Conservation (phyloP, 2,329 filamentous ascomycete genomes). For the Aquanectria penicillioides region DNA sequence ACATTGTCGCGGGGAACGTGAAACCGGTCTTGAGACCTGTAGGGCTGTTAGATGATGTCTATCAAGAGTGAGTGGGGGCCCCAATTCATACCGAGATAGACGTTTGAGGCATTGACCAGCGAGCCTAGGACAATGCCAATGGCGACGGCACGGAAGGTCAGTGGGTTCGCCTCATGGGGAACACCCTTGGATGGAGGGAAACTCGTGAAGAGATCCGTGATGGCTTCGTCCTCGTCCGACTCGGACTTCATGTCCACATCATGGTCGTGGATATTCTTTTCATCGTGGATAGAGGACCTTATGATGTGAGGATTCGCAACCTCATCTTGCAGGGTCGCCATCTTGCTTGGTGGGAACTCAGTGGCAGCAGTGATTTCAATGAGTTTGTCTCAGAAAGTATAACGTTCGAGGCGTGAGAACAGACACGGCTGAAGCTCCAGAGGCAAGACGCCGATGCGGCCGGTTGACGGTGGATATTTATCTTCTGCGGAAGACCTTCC, state of each 20-base stretch:
- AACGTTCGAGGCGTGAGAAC: too few relatives aligned
- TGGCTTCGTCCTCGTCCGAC: conserved; percentile 40
- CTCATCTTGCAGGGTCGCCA: too few relatives aligned
- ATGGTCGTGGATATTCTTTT: conserved; percentile 38
- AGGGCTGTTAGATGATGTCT: conserved; percentile 13
- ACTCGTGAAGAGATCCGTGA: conserved; percentile 51
- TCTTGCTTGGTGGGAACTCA: too few relatives aligned
- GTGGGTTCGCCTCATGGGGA: conserved; percentile 57
- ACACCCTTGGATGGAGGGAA: conserved; percentile 54
- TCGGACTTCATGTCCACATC: conserved; percentile 43
- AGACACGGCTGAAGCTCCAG: conserved; percentile 2
- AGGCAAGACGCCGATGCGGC: background rate
- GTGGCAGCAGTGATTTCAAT: too few relatives aligned
- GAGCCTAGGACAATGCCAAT: conserved; percentile 66
- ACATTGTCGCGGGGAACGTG: conserved; percentile 59
- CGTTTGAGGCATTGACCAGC: conserved; percentile 70
- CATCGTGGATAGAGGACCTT: conserved; percentile 13
- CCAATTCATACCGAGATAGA: conserved; percentile 62
- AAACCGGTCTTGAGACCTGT: conserved; percentile 62
- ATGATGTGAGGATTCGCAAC: background rate
- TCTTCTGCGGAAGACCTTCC: background rate
- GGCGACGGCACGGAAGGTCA: conserved; percentile 65
- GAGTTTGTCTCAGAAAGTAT: too few relatives aligned
- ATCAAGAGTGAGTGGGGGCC: background rate
- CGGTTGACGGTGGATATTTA: conserved; percentile 12